Percentiles rank a stretch among this genome's conserved stretches.
Evolutionary conservation across 768 basidiomycete genomes (phyloP).

Genomic region (Mrakia frigida): DNA sequence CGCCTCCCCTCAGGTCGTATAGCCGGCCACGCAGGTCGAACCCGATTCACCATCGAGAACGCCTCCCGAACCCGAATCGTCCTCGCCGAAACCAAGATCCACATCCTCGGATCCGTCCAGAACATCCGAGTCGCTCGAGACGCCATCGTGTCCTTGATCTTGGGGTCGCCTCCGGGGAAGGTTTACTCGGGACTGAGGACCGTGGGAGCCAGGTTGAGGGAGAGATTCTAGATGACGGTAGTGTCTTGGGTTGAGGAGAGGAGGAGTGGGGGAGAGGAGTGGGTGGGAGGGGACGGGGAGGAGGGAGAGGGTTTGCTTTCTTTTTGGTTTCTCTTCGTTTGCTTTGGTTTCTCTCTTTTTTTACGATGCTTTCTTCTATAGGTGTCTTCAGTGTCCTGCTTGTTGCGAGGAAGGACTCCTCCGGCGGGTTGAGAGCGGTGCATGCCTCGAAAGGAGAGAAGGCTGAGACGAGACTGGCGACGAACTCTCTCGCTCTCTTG

Average conservation of each 20-base stretch:
- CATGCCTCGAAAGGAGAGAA: too few species aligned
- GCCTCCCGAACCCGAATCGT: constrained; percentile 95
- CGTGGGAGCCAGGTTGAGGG: constrained; percentile 86
- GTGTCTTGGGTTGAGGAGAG: neutral
- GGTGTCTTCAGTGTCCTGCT: too few species aligned
- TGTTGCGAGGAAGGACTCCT: too few species aligned
- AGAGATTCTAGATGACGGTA: constrained; percentile 58
- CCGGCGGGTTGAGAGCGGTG: too few species aligned
- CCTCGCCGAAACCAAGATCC: constrained; percentile 95
- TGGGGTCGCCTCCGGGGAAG: constrained; percentile 43
- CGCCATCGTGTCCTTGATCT: constrained; percentile 69
- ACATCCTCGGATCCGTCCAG: constrained; percentile 96
- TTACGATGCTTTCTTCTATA: too few species aligned
- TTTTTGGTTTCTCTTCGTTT: too few species aligned
- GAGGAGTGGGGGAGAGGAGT: too few species aligned
- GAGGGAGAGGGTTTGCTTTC: too few species aligned
- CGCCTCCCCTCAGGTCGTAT: constrained; percentile 65
- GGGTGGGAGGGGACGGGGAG: neutral
- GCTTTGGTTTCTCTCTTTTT: too few species aligned
- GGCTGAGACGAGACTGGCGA: too few species aligned
- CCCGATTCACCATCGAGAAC: constrained; percentile 98
- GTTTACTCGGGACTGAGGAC: constrained; percentile 76
- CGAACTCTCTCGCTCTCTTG: too few species aligned
- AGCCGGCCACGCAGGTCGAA: constrained; percentile 97
- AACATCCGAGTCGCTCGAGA: constrained; percentile 97